Conservation (phyloP, 1,139 yeast genomes). For the Geotrichum candidum region DNA sequence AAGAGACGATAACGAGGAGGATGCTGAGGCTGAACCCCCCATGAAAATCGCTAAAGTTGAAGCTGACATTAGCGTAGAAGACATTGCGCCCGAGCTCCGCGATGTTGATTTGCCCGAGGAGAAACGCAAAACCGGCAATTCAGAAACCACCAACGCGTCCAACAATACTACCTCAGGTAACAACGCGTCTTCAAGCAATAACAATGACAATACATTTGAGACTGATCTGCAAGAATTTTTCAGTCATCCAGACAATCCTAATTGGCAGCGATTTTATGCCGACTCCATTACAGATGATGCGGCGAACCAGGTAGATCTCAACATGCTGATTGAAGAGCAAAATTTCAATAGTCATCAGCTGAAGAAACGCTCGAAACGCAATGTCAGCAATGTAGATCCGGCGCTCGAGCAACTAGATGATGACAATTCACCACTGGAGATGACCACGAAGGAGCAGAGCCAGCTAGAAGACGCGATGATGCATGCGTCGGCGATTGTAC, state of each 20-base stretch:
- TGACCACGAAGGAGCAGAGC: constrained; percentile 22
- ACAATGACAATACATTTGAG: constrained; percentile 8
- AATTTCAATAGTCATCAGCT: background rate
- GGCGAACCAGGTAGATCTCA: constrained; percentile 10
- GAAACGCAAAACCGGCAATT: constrained; percentile 14
- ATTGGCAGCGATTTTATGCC: constrained; percentile 18
- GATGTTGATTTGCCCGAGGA: constrained; percentile 17
- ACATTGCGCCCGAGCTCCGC: constrained; percentile 24
- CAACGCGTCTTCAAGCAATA: background rate
- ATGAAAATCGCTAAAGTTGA: constrained; percentile 8
- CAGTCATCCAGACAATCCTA: constrained; percentile 11
- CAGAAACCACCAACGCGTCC: constrained; percentile 11
- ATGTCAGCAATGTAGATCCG: constrained; percentile 15
- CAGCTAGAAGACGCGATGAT: constrained; percentile 28
- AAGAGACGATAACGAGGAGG: constrained; percentile 17
- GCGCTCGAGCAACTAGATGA: constrained; percentile 12
- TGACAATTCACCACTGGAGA: background rate
- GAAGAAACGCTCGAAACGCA: constrained; percentile 5
- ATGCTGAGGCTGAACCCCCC: constrained; percentile 5
- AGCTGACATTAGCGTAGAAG: constrained; percentile 16
- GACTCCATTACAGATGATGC: constrained; percentile 11
- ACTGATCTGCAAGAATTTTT: constrained; percentile 16
- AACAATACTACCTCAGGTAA: background rate
- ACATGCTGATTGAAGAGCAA: constrained; percentile 11
- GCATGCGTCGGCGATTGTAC: constrained; percentile 29